Percentiles rank a stretch among this genome's conserved stretches.
These are phyloP conservation scores for Ogataea neopini DNA, from an alignment of 805 yeast species.

Conservation along the genomic window DNA sequence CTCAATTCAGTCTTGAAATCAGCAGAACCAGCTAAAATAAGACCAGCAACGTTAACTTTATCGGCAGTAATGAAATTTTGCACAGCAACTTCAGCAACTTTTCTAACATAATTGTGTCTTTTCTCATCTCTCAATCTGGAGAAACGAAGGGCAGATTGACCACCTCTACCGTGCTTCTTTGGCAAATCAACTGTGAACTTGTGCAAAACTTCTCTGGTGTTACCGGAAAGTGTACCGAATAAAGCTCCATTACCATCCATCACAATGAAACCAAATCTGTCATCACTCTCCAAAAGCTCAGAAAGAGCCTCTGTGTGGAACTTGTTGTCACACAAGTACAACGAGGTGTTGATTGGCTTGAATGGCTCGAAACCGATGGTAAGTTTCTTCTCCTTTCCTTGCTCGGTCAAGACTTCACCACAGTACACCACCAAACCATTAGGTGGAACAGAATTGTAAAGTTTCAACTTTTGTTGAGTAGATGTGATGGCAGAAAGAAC, in stretches of 20 bases:
- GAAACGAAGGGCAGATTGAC: slow-evolving; percentile 99
- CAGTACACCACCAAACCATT: slow-evolving; percentile 96
- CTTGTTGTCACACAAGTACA: slow-evolving; percentile 94
- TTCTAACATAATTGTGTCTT: slow-evolving; percentile 97
- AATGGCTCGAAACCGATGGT: slow-evolving; percentile 98
- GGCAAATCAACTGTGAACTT: slow-evolving; percentile 97
- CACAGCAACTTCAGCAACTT: slow-evolving; percentile 97
- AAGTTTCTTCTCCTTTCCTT: slow-evolving; percentile 96
- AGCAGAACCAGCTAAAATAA: slow-evolving; percentile 97
- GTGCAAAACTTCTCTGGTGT: slow-evolving; percentile 93
- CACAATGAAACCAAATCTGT: slow-evolving; percentile 93
- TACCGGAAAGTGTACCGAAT: slow-evolving; percentile 94
- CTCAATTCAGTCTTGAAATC: slow-evolving; percentile 96
- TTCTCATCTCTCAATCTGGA: slow-evolving; percentile 98
- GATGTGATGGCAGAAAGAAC: slow-evolving; percentile 97
- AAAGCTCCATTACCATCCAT: slow-evolving; percentile 99
- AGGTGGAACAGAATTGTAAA: slow-evolving; percentile 85
- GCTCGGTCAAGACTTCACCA: slow-evolving; percentile 97
- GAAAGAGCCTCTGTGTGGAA: slow-evolving; percentile 97
- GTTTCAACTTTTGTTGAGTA: slow-evolving; percentile 93
- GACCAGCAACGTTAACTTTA: slow-evolving; percentile 90
- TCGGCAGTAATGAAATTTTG: slow-evolving; percentile 95
- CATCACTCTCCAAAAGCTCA: slow-evolving; percentile 92
- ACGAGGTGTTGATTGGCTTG: slow-evolving; percentile 97
- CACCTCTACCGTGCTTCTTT: slow-evolving; percentile 99